A percentile compares a stretch with the other conserved stretches of the same genome.
These are phyloP conservation scores for Fusarium sororula DNA, from an alignment of 2,329 filamentous ascomycete genomes.

Conservation along the genomic window DNA sequence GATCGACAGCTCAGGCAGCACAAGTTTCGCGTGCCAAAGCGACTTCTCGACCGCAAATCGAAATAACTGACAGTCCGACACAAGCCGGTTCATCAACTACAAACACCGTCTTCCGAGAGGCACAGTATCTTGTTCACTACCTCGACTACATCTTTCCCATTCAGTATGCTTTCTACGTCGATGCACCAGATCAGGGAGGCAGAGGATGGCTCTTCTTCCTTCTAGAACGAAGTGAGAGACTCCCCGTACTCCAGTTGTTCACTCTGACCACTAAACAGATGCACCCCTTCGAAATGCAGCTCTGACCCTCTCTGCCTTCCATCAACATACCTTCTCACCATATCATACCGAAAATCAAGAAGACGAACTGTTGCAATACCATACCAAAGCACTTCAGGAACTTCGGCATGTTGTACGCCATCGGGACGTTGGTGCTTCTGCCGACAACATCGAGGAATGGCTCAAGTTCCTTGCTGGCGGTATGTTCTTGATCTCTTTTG, in stretches of 20 bases:
- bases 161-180: conserved; percentile 40
- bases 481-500: conserved; percentile 40
- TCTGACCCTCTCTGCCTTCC: conserved; percentile 40
- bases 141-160: conserved; percentile 43
- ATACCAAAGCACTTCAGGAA: conserved; percentile 41
- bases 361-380: conserved; percentile 34
- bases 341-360: conserved; percentile 31
- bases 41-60: neutral
- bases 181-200: conserved; percentile 39
- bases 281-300: conserved; percentile 40
- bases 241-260: fast-evolving
- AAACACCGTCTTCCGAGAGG: conserved; percentile 34
- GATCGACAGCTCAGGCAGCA: neutral
- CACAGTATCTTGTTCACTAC: conserved; percentile 43
- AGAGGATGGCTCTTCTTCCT: conserved; percentile 43
- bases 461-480: conserved; percentile 42
- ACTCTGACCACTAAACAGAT: conserved; percentile 1
- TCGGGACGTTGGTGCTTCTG: conserved; percentile 8
- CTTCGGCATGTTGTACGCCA: conserved; percentile 31
- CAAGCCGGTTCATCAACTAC: neutral
- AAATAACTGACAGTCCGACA: fast-evolving
- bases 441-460: conserved; percentile 26
- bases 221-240: neutral
- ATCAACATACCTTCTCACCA: conserved; percentile 36
- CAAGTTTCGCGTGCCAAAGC: neutral